phyloP scores from a whole-genome alignment of 177 flowering plant species.

The Telopea speciosissima region DNA sequence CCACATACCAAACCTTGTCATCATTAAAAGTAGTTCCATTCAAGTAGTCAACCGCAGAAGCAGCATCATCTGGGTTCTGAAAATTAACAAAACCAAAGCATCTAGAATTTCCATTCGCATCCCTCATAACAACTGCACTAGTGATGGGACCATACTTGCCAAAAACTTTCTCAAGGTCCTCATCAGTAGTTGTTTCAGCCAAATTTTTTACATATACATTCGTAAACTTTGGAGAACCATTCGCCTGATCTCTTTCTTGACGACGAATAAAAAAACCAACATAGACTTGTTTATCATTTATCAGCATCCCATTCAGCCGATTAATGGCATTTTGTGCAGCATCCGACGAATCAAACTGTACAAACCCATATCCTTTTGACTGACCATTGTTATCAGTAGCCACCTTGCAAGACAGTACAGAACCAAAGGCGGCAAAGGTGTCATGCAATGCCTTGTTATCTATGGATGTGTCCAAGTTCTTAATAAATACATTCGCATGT shows the following conservation, averaged over 20 bases:
- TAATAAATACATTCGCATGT: constrained; percentile 30
- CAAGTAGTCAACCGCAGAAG: constrained; percentile 38
- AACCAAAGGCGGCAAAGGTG: constrained; percentile 31
- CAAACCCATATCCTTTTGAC: constrained; percentile 37
- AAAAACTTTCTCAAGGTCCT: constrained; percentile 34
- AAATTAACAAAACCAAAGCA: constrained; percentile 37
- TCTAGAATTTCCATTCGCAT: constrained; percentile 30
- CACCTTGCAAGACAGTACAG: constrained; percentile 37
- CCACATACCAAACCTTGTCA: constrained; percentile 67
- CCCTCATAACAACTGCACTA: constrained; percentile 30
- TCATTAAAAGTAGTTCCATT: constrained; percentile 40
- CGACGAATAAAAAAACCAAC: constrained; percentile 36
- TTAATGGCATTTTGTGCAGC: constrained; percentile 30
- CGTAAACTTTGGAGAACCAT: constrained; percentile 29
- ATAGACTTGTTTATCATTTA: constrained; percentile 34
- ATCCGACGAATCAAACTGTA: constrained; percentile 30
- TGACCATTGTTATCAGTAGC: constrained; percentile 32
- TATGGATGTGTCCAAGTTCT: constrained; percentile 30
- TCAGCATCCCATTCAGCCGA: constrained; percentile 30
- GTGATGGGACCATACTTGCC: constrained; percentile 29
- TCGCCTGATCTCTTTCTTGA: constrained; percentile 29
- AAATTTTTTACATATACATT: constrained; percentile 34
- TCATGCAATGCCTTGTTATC: constrained; percentile 35
- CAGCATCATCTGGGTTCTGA: constrained; percentile 33
- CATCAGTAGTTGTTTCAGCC: constrained; percentile 31